These are phyloP conservation scores for Gilbertella persicaria DNA, from an alignment of 371 early-diverging fungal species.

Conservation along the genomic window DNA sequence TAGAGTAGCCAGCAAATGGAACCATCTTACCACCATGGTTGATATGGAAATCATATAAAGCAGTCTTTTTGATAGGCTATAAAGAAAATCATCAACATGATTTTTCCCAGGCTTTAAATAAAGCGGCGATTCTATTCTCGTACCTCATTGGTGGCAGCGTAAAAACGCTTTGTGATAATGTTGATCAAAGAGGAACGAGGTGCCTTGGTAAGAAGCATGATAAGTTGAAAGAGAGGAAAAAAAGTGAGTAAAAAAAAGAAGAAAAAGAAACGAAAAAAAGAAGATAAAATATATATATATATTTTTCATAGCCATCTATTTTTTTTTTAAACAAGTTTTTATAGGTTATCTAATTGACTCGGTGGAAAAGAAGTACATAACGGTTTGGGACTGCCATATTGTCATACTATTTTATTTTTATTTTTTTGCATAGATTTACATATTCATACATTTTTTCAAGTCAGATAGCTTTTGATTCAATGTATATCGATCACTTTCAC, in stretches of 20 bases:
- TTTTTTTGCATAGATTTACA: conserved; percentile 5
- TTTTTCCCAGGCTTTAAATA: not conserved
- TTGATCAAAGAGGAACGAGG: conserved; percentile 22
- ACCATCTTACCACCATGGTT: conserved; percentile 95
- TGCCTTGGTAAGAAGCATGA: conserved; percentile 21
- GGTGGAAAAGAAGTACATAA: conserved; percentile 32
- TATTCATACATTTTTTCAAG: conserved; percentile 49
- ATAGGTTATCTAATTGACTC: conserved; percentile 48
- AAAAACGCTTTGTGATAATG: conserved; percentile 25
- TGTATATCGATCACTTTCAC: conserved; percentile 70
- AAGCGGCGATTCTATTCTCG: not conserved
- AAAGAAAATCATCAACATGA: not conserved
- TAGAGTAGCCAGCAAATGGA: conserved; percentile 95
- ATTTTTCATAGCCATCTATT: conserved; percentile 7
- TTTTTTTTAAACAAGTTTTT: conserved; percentile 27
- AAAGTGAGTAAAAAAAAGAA: conserved; percentile 12
- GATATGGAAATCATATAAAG: conserved; percentile 91
- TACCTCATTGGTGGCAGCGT: conserved; percentile 37
- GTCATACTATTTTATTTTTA: not conserved
- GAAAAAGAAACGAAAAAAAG: conserved; percentile 10
- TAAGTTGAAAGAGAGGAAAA: conserved; percentile 4
- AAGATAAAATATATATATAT: not conserved
- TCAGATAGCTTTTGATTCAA: conserved; percentile 65
- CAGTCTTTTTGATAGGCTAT: conserved; percentile 70
- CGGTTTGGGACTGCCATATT: too few species aligned